These are phyloP conservation scores for Helotiales sp. DNA, from an alignment of 2,329 filamentous ascomycete genomes.

Conservation along the genomic window DNA sequence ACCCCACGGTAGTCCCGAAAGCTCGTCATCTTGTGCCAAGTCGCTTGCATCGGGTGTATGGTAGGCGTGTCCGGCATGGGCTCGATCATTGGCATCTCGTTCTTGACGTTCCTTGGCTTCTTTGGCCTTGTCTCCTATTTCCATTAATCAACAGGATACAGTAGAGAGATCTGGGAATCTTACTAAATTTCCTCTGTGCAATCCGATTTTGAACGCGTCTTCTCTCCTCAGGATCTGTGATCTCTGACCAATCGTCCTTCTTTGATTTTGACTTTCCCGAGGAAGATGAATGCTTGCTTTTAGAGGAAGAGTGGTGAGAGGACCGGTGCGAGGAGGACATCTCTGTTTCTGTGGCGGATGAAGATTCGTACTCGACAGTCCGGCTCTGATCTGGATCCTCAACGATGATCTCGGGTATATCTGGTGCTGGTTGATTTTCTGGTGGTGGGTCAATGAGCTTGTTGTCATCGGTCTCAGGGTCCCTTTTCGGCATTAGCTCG, in stretches of 20 bases:
- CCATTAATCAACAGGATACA: conserved; percentile 6
- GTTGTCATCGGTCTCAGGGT: conserved; percentile 25
- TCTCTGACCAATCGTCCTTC: conserved; percentile 65
- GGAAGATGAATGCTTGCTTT: conserved; percentile 28
- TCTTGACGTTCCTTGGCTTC: conserved; percentile 67
- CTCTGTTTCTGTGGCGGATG: conserved; percentile 27
- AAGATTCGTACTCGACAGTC: conserved; percentile 21
- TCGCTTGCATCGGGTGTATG: conserved; percentile 58
- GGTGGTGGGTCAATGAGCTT: conserved; percentile 12
- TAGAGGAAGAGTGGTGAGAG: conserved; percentile 27
- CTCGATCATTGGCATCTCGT: conserved; percentile 62
- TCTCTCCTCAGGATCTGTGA: conserved; percentile 69
- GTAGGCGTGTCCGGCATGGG: conserved; percentile 65
- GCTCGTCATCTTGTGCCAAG: conserved; percentile 51
- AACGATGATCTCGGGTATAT: conserved; percentile 28
- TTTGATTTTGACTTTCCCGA: conserved; percentile 42
- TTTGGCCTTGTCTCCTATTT: conserved; percentile 66
- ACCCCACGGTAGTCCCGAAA: conserved; percentile 72
- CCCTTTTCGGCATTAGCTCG: conserved; percentile 19
- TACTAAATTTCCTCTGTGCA: conserved; percentile 76
- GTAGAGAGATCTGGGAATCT: conserved; percentile 33
- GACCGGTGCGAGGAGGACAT: conserved; percentile 34
- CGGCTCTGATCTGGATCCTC: conserved; percentile 28
- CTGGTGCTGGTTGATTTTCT: conserved; percentile 14
- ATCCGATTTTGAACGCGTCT: conserved; percentile 75